These are phyloP conservation scores for Trichosanthes truncata DNA, from an alignment of 306 rosid genomes.

Conservation along the genomic window DNA sequence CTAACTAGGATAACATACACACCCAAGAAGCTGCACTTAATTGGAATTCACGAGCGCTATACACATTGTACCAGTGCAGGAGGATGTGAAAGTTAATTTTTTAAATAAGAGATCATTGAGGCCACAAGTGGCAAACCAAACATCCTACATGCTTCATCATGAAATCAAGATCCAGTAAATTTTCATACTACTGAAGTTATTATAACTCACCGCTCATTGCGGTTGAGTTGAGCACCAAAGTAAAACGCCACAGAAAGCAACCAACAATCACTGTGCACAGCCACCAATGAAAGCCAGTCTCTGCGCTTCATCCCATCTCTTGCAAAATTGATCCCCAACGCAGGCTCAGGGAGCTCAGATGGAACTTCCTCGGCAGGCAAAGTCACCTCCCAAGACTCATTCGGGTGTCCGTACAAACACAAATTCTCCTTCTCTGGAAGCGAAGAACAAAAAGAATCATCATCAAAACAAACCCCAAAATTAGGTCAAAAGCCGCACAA, in stretches of 20 bases:
- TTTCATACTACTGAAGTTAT: neutral
- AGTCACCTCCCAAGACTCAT: constrained; percentile 48
- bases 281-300: constrained; percentile 58
- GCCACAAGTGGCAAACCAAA: neutral
- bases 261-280: constrained; percentile 57
- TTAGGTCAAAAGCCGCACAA: neutral
- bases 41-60: neutral
- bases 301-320: constrained; percentile 50
- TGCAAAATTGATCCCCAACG: constrained; percentile 51
- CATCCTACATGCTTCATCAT: neutral
- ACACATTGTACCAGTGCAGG: neutral
- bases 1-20: neutral
- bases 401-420: constrained; percentile 45
- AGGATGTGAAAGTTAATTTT: neutral
- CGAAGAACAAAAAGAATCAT: neutral
- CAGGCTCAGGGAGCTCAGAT: constrained; percentile 52
- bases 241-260: constrained; percentile 51
- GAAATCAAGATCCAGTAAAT: neutral
- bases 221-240: constrained; percentile 49
- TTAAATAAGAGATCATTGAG: neutral
- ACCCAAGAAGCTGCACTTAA: neutral
- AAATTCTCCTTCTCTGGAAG: constrained; percentile 41
- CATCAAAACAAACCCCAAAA: neutral
- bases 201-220: constrained; percentile 41
- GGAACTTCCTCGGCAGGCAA: constrained; percentile 54